Evolutionary conservation across 495 filamentous ascomycete species (phyloP).

Genomic region (Xylaria scruposa): DNA sequence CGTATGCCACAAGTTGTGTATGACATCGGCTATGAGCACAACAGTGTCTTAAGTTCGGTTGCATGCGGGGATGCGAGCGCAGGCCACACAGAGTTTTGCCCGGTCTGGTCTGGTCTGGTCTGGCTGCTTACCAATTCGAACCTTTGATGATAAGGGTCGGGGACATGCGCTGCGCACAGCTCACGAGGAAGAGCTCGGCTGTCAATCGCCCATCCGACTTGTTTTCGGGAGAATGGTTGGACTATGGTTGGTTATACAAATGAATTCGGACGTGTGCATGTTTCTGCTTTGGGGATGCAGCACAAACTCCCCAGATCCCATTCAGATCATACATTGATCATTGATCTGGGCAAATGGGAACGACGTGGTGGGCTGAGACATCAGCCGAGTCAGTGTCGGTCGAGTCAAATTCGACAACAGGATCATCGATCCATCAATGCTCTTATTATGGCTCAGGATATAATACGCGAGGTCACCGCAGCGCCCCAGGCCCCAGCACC

Average conservation of each 20-base stretch:
- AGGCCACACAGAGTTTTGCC: not conserved
- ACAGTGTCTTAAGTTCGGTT: not conserved
- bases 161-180: not conserved
- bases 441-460: conserved; percentile 6
- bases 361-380: conserved; percentile 14
- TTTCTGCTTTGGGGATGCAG: not conserved
- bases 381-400: conserved; percentile 14
- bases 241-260: not conserved
- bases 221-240: not conserved
- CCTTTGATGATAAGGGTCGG: not conserved
- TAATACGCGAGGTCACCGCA: conserved; percentile 17
- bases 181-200: not conserved
- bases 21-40: not conserved
- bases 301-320: not conserved
- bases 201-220: not conserved
- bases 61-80: conserved; percentile 4
- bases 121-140: conserved; percentile 15
- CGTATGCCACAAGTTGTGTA: not conserved
- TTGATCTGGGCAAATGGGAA: not conserved
- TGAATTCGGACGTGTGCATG: not conserved
- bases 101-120: too few relatives aligned
- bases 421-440: not conserved
- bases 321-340: conserved; percentile 5
- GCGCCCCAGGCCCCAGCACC: not conserved
- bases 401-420: conserved; percentile 4